phyloP scores from a whole-genome alignment of 768 basidiomycete genomes.

The Tubosaeta brunneosetosa region DNA sequence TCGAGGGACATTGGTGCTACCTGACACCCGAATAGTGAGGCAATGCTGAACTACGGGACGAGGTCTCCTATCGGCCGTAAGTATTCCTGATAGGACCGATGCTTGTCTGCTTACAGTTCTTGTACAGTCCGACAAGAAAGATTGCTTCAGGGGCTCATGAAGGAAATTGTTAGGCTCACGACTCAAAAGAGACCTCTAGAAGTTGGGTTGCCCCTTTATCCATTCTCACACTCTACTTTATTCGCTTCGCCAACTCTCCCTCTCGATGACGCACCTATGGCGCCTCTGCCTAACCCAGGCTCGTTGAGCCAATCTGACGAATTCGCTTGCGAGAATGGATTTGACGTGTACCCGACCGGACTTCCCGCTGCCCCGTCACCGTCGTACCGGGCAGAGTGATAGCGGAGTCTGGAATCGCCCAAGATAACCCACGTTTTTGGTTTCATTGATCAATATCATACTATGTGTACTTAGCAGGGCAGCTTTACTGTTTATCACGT shows the following conservation, averaged over 20 bases:
- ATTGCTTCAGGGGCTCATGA: slow-evolving; percentile 77
- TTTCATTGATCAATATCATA: slow-evolving; percentile 6
- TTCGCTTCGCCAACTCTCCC: slow-evolving; percentile 48
- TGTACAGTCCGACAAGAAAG: slow-evolving; percentile 73
- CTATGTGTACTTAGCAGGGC: neutral
- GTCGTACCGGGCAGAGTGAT: slow-evolving; percentile 8
- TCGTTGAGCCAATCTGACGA: slow-evolving; percentile 7
- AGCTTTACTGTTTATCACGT: neutral
- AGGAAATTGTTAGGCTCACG: slow-evolving; percentile 79
- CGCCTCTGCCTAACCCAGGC: slow-evolving; percentile 27
- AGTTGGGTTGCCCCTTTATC: slow-evolving; percentile 76
- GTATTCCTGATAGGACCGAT: slow-evolving; percentile 23
- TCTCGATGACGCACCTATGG: slow-evolving; percentile 26
- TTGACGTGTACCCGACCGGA: slow-evolving; percentile 7
- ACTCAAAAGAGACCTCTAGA: slow-evolving; percentile 75
- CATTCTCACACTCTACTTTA: slow-evolving; percentile 66
- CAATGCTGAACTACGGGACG: slow-evolving; percentile 77
- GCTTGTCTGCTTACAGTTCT: slow-evolving; percentile 4
- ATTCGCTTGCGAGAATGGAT: slow-evolving; percentile 1
- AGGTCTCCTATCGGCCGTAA: slow-evolving; percentile 80
- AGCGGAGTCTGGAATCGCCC: slow-evolving; percentile 6
- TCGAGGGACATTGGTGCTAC: neutral
- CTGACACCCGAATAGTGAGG: slow-evolving; percentile 47
- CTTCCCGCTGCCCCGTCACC: slow-evolving; percentile 1
- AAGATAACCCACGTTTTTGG: slow-evolving; percentile 4